Evolutionary conservation across 2,329 filamentous ascomycete species (phyloP).

Genomic region (Capronia epimyces): DNA sequence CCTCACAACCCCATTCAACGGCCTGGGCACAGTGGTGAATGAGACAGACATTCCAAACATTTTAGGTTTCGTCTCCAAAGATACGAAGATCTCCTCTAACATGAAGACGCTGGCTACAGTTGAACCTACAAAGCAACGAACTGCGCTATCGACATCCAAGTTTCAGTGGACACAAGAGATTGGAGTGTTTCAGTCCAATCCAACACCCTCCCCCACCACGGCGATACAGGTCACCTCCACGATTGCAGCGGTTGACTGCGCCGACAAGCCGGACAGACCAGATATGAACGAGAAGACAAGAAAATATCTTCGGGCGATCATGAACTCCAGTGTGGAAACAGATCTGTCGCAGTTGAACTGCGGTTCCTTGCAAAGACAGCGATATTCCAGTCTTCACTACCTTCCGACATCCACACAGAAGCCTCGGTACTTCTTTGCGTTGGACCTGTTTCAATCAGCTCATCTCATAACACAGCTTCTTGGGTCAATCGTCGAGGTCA

Average conservation of each 20-base stretch:
- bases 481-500: constrained; percentile 48
- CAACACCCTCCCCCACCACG: not conserved
- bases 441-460: constrained; percentile 47
- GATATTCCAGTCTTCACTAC: constrained; percentile 8
- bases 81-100: too few species aligned
- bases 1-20: not conserved
- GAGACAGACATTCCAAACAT: too few species aligned
- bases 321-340: not conserved
- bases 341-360: constrained; percentile 1
- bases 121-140: too few species aligned
- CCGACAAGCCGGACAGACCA: not conserved
- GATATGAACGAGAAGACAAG: not conserved
- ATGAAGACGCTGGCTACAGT: too few species aligned
- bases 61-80: too few species aligned
- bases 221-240: not conserved
- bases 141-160: too few species aligned
- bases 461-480: constrained; percentile 48
- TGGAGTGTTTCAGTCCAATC: too few species aligned
- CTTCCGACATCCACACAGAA: not conserved
- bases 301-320: constrained; percentile 2
- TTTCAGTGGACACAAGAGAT: too few species aligned
- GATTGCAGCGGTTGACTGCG: not conserved
- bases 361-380: constrained; percentile 2
- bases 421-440: constrained; percentile 47
- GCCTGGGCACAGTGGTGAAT: not conserved